Evolutionary conservation across 2,329 filamentous ascomycete genomes (phyloP).

Genomic region (Graphilbum fragrans): DNA sequence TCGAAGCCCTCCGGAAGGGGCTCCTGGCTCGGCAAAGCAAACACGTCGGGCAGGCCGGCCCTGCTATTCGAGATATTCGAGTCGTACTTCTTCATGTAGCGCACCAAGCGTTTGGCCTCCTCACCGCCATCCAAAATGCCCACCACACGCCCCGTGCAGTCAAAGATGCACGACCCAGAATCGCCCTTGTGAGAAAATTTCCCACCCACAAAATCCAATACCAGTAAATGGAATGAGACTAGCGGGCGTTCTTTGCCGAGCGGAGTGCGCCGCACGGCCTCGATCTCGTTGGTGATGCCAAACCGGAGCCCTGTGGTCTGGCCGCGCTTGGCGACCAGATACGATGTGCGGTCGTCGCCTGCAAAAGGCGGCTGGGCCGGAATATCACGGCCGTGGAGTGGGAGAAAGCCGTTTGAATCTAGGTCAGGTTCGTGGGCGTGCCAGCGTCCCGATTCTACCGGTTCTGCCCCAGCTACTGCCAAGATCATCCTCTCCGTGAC

Average conservation of each 20-base stretch:
- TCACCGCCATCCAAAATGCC: too few relatives aligned
- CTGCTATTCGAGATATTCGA: too few relatives aligned
- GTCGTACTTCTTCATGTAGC: too few relatives aligned
- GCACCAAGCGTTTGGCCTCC: too few relatives aligned
- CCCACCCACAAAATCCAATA: not conserved
- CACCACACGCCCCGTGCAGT: too few relatives aligned
- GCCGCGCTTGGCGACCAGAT: constrained; percentile 1
- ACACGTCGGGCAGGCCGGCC: too few relatives aligned
- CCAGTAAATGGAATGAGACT: not conserved
- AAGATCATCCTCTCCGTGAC: not conserved
- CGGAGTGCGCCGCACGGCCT: not conserved
- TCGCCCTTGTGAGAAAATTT: not conserved
- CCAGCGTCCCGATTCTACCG: not conserved
- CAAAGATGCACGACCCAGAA: constrained; percentile 1
- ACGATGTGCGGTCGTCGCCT: not conserved
- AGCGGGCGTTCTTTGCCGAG: not conserved
- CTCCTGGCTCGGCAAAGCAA: too few relatives aligned
- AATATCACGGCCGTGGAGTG: not conserved
- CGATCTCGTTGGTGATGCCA: constrained; percentile 1
- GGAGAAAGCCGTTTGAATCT: not conserved
- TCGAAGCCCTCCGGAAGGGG: too few relatives aligned
- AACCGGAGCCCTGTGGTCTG: not conserved
- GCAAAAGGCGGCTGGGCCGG: not conserved
- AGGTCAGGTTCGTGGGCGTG: not conserved
- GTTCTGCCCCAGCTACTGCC: not conserved